Base-by-base conservation (phyloP, 805 yeast genomes). In the Yamadazyma takamatsuzukensis region DNA sequence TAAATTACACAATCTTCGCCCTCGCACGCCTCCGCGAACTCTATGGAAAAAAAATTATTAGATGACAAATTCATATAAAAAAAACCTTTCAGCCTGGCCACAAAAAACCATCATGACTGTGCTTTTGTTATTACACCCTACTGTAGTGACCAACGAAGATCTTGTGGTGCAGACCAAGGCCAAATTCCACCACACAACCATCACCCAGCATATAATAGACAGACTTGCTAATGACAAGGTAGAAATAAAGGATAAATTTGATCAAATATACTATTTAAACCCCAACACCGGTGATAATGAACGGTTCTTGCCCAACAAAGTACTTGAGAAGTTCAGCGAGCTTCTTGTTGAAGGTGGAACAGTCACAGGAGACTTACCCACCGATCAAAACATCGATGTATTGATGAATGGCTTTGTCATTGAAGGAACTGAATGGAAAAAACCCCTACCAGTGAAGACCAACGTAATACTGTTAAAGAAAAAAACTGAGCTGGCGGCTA, bases 371-470 rank as follows among this genome's bases (percentile, higher is more conserved):
- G 68, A 72, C 39, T 62, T 76, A 36, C 78, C 80, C 4, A 43
- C 44, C 5, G 71, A 67, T 39, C 77, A 63, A 41, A 64, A 61
- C 29, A 53, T 85, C 33, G 82, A 80, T 45, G 89, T 79, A 16
- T 63, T 83, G 32, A 68, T 80, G 66, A 68, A 71, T 19, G 90
- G 89, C 0, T 80, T 83, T 41, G 58, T 74, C n/a, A 59, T 68
- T 5, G 68, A 61, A 16, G 59, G 67, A 16, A 45, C 41, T 6
- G 48, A 47, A 25, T 83, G 89, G 88, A 44, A 61, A 9, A 79
- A 73, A 51, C 82, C 83, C 5, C 62, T 56, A 17, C 54, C 60
- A 2, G 53, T 44, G 4, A 53, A 52, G 14, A 40, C 51, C 18
- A 41, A 48, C 21, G 58, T 59, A 19, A 62, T 56, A 15, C 63